Evolutionary conservation across 75 land plant genomes (phyloP).

Genomic region (Cryptomeria japonica): DNA sequence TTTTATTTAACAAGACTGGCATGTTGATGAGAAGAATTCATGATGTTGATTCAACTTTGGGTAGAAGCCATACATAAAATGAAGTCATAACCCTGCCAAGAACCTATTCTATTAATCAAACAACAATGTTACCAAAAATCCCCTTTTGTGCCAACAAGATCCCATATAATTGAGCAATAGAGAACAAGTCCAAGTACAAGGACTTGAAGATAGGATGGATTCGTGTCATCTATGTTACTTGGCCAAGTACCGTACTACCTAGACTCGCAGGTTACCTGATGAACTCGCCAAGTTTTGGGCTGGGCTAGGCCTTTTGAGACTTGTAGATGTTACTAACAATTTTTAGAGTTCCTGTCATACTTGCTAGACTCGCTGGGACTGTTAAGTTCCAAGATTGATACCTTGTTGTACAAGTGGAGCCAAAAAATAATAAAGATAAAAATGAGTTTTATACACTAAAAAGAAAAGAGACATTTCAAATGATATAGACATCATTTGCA

Average conservation of each 20-base stretch:
- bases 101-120: slow-evolving; percentile 33
- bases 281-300: too few relatives aligned
- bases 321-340: too few relatives aligned
- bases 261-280: neutral
- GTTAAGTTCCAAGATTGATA: too few relatives aligned
- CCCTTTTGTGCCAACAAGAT: too few relatives aligned
- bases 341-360: too few relatives aligned
- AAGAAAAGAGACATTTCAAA: too few relatives aligned
- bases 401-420: too few relatives aligned
- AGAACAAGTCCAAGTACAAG: slow-evolving; percentile 53
- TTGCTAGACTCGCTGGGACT: neutral
- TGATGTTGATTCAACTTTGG: slow-evolving; percentile 30
- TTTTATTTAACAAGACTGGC: slow-evolving; percentile 29
- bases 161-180: slow-evolving; percentile 47
- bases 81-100: slow-evolving; percentile 28
- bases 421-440: too few relatives aligned
- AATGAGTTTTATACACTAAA: too few relatives aligned
- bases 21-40: slow-evolving; percentile 35
- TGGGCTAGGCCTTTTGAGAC: too few relatives aligned
- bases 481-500: too few relatives aligned
- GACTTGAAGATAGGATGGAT: slow-evolving; percentile 22
- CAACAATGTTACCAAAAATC: slow-evolving; percentile 28
- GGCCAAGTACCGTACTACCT: too few relatives aligned
- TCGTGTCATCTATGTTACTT: slow-evolving; percentile 6
- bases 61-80: slow-evolving; percentile 20